Conservation (phyloP, 768 basidiomycete species). For the Serendipita vermifera region DNA sequence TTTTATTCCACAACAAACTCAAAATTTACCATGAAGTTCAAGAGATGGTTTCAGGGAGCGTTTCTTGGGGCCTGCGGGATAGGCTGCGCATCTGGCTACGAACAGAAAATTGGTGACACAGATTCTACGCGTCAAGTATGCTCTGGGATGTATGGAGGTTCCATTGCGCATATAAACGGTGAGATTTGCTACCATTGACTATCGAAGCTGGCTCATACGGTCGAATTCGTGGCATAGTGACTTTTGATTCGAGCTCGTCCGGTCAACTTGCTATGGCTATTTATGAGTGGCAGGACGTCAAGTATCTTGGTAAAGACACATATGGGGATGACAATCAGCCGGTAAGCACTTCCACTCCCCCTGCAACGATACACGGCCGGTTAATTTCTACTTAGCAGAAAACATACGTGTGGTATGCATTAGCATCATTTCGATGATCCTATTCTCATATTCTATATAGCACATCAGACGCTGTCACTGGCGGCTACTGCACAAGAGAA, state of each 20-base stretch:
- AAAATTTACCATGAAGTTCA: constrained; percentile 3
- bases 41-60: neutral
- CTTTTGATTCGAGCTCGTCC: constrained; percentile 61
- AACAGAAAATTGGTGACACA: constrained; percentile 55
- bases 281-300: constrained; percentile 87
- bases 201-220: constrained; percentile 17
- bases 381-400: constrained; percentile 44
- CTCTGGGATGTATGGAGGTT: constrained; percentile 85
- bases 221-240: constrained; percentile 32
- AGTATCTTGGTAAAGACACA: constrained; percentile 64
- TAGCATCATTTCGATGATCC: neutral
- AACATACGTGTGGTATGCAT: constrained; percentile 61
- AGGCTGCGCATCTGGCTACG: constrained; percentile 31
- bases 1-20: too few relatives aligned
- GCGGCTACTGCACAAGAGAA: constrained; percentile 51
- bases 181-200: constrained; percentile 16
- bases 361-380: neutral
- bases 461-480: constrained; percentile 63
- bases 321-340: constrained; percentile 46
- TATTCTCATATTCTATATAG: neutral
- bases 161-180: constrained; percentile 76
- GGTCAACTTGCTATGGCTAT: constrained; percentile 91
- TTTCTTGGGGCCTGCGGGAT: neutral
- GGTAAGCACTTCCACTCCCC: constrained; percentile 29
- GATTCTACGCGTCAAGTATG: constrained; percentile 85